phyloP scores from a whole-genome alignment of 306 rosid genomes.

The Boehmeria nivea region DNA sequence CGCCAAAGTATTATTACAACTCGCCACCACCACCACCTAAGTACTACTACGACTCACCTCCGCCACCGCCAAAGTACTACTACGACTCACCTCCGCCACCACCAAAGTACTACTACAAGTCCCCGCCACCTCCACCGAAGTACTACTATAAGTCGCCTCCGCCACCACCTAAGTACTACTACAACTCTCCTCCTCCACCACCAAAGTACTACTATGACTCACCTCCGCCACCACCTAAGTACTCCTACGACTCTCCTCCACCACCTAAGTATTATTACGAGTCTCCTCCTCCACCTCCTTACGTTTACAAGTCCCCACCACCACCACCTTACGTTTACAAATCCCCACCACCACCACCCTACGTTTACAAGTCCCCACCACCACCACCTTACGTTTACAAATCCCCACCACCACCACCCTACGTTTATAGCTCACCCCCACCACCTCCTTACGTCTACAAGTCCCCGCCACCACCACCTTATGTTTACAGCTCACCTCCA shows the following conservation, averaged over 20 bases:
- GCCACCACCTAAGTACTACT: not conserved
- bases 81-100: slow-evolving; percentile 20
- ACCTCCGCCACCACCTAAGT: slow-evolving; percentile 10
- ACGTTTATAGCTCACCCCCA: slow-evolving; percentile 6
- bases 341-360: slow-evolving; percentile 16
- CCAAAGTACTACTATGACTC: slow-evolving; percentile 6
- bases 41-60: not conserved
- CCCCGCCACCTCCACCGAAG: not conserved
- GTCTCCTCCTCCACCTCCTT: slow-evolving; percentile 10
- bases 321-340: not conserved
- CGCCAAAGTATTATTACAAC: not conserved
- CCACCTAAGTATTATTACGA: not conserved
- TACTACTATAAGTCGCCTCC: not conserved
- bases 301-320: not conserved
- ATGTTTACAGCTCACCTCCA: slow-evolving; percentile 8
- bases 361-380: not conserved
- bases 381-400: not conserved
- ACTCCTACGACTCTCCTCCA: slow-evolving; percentile 1
- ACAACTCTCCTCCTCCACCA: not conserved
- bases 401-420: not conserved
- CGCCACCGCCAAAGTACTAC: not conserved
- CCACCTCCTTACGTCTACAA: slow-evolving; percentile 1
- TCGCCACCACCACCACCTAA: slow-evolving; percentile 8
- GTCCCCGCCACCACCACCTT: slow-evolving; percentile 13
- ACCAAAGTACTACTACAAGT: not conserved